These are phyloP conservation scores for Gonium pectorale DNA, from an alignment of 139 green algal species.

Conservation along the genomic window DNA sequence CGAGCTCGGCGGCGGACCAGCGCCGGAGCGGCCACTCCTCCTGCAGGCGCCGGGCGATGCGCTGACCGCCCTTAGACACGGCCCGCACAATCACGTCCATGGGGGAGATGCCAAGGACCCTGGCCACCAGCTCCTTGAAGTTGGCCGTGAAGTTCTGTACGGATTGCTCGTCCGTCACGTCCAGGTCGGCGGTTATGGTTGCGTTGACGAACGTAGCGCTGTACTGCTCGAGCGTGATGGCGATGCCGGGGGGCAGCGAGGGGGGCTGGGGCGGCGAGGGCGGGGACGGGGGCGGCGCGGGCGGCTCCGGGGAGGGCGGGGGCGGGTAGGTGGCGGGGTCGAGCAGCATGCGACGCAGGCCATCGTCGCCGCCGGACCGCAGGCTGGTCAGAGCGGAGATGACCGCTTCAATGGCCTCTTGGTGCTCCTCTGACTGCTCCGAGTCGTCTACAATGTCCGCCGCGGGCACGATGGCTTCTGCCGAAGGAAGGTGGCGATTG, in stretches of 20 bases:
- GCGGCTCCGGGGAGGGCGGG: not conserved
- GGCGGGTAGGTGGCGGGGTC: not conserved
- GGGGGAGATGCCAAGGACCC: not conserved
- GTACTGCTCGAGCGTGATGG: not conserved
- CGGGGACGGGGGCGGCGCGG: not conserved
- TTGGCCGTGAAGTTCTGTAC: not conserved
- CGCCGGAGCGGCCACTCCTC: not conserved
- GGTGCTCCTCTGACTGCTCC: not conserved
- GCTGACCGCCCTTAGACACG: constrained; percentile 18
- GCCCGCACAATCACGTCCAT: not conserved
- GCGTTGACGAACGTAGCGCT: constrained; percentile 15
- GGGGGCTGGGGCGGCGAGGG: not conserved
- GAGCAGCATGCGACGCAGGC: constrained; percentile 10
- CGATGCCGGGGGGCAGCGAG: constrained; percentile 8
- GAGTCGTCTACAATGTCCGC: too few species aligned
- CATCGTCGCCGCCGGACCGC: not conserved
- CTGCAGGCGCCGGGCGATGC: not conserved
- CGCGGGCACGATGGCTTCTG: too few species aligned
- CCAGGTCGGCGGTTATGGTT: not conserved
- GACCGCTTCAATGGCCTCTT: not conserved
- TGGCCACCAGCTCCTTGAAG: not conserved
- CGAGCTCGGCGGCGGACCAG: not conserved
- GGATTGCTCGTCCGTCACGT: not conserved
- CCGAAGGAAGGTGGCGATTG: too few species aligned
- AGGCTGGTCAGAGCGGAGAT: not conserved